Evolutionary conservation across 306 rosid genomes (phyloP).

Genomic region (Morella rubra): DNA sequence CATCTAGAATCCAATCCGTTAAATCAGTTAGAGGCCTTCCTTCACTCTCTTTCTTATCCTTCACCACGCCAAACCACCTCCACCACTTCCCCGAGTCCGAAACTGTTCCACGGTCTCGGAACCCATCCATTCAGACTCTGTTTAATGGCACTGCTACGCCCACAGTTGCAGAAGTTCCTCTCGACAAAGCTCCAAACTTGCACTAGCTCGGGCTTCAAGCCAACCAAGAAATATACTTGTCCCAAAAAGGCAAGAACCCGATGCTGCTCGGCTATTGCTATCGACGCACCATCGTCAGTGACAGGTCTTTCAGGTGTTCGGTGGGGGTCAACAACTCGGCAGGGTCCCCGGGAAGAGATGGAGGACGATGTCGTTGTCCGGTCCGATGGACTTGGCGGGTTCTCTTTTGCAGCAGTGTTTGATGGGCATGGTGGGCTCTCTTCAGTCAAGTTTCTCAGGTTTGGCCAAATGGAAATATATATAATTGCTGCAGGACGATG

Average conservation of each 20-base stretch:
- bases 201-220: constrained; percentile 28
- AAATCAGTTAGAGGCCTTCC: constrained; percentile 68
- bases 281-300: constrained; percentile 71
- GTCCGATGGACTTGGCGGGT: constrained; percentile 59
- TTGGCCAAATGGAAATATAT: neutral
- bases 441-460: constrained; percentile 88
- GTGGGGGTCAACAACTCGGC: constrained; percentile 83
- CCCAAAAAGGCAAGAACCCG: constrained; percentile 28
- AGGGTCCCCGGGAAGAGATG: constrained; percentile 90
- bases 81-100: constrained; percentile 2
- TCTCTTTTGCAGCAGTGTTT: constrained; percentile 87
- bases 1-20: constrained; percentile 57
- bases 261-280: constrained; percentile 81
- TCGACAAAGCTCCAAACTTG: constrained; percentile 37
- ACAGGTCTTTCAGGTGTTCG: constrained; percentile 53
- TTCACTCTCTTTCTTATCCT: constrained; percentile 58
- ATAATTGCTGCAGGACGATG: neutral
- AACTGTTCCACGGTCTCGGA: neutral
- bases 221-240: constrained; percentile 21
- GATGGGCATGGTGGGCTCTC: constrained; percentile 95
- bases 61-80: constrained; percentile 23
- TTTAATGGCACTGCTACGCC: constrained; percentile 73
- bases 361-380: constrained; percentile 73
- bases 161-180: constrained; percentile 66
- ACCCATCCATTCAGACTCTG: constrained; percentile 26